phyloP scores from a whole-genome alignment of 176 grass and related monocot species.

The Dactylis glomerata region DNA sequence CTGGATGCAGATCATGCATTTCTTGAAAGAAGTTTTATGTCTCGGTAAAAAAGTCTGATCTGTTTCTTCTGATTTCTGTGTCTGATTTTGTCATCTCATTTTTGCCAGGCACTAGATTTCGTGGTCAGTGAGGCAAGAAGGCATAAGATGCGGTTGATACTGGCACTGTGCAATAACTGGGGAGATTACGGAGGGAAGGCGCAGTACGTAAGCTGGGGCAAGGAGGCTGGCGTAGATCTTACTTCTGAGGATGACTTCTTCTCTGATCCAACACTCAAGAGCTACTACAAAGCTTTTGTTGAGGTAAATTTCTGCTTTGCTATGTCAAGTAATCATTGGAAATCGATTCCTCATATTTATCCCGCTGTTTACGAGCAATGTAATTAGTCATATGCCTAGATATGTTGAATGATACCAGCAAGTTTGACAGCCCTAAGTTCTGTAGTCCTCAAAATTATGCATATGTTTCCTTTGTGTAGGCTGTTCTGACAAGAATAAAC shows the following conservation, averaged over 20 bases:
- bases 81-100: background rate
- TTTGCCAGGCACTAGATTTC: slow-evolving; percentile 70
- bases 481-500: slow-evolving; percentile 69
- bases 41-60: background rate
- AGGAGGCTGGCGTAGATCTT: slow-evolving; percentile 51
- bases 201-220: slow-evolving; percentile 72
- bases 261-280: slow-evolving; percentile 55
- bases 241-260: slow-evolving; percentile 75
- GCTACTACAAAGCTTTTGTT: slow-evolving; percentile 84
- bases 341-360: background rate
- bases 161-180: slow-evolving; percentile 76
- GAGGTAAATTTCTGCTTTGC: slow-evolving; percentile 34
- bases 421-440: background rate
- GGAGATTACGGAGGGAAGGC: slow-evolving; percentile 73
- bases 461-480: slow-evolving; percentile 31
- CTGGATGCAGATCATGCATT: background rate
- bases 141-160: slow-evolving; percentile 53
- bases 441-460: background rate
- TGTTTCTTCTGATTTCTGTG: background rate
- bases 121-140: slow-evolving; percentile 79
- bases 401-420: background rate
- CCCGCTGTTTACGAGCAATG: background rate
- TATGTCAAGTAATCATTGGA: background rate
- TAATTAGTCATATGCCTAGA: background rate
- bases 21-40: background rate